Conservation (phyloP, 1,139 yeast genomes). For the Candida anutae region DNA sequence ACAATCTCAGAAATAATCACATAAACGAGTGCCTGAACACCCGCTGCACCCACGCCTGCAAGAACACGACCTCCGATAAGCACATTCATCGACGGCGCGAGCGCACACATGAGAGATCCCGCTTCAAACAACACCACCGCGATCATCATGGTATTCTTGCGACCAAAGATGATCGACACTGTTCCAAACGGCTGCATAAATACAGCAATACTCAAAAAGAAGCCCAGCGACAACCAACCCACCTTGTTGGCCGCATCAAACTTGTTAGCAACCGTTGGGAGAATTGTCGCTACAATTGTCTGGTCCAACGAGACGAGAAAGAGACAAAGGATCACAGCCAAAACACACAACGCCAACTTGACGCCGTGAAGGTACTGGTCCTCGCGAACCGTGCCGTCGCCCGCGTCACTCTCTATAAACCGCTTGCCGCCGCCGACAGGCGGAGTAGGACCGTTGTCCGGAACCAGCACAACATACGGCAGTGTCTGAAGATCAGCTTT, state of each 20-base stretch:
- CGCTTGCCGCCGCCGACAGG: no score
- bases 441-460: neutral
- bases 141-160: constrained; percentile 14
- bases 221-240: constrained; percentile 24
- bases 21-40: constrained; percentile 20
- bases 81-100: constrained; percentile 24
- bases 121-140: constrained; percentile 16
- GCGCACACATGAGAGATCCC: constrained; percentile 31
- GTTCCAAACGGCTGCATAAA: constrained; percentile 33
- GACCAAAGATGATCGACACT: constrained; percentile 14
- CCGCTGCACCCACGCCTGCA: constrained; percentile 29
- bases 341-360: constrained; percentile 18
- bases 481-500: neutral
- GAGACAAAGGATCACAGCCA: constrained; percentile 22
- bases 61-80: constrained; percentile 33
- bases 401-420: constrained; percentile 13
- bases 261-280: constrained; percentile 29
- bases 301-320: constrained; percentile 35
- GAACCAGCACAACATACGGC: neutral
- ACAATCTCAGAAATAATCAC: constrained; percentile 23
- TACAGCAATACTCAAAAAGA: constrained; percentile 24
- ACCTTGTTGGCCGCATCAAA: constrained; percentile 20
- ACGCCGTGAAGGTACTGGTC: constrained; percentile 21
- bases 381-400: constrained; percentile 12
- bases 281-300: constrained; percentile 31